A percentile compares a stretch with the other conserved stretches of the same genome.
These are phyloP conservation scores for Chiua sp. DNA, from an alignment of 1,284 basidiomycete genomes.

Conservation along the genomic window DNA sequence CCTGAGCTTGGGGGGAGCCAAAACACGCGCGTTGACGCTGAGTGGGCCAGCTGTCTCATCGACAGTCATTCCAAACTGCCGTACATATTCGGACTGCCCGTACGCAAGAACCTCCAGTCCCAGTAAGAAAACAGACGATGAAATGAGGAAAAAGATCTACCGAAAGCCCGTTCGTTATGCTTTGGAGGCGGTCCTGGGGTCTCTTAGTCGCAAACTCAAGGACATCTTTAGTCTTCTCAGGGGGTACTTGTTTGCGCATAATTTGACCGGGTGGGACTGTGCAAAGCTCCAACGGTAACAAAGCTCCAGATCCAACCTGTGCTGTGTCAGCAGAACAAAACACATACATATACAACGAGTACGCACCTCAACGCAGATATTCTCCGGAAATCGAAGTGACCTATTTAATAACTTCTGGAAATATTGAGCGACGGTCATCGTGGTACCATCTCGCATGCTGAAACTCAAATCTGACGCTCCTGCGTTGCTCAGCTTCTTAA, in stretches of 20 bases:
- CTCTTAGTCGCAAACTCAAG: constrained; percentile 74
- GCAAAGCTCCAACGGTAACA: constrained; percentile 74
- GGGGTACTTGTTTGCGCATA: constrained; percentile 74
- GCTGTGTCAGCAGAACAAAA: neutral
- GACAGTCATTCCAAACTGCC: constrained; percentile 69
- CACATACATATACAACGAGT: neutral
- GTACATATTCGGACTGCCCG: constrained; percentile 75
- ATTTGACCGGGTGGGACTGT: constrained; percentile 70
- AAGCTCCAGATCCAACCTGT: constrained; percentile 68
- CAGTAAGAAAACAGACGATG: neutral
- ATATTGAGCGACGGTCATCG: constrained; percentile 65
- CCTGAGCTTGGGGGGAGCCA: constrained; percentile 63
- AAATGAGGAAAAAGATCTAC: constrained; percentile 37
- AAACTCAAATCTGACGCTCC: constrained; percentile 60
- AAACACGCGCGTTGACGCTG: constrained; percentile 60
- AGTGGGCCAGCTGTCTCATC: constrained; percentile 52
- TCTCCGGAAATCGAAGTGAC: constrained; percentile 57
- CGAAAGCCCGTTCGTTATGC: constrained; percentile 59
- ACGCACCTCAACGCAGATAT: constrained; percentile 66
- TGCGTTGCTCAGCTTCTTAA: constrained; percentile 58
- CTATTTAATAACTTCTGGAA: constrained; percentile 57
- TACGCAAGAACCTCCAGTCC: constrained; percentile 63
- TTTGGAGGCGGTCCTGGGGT: constrained; percentile 62
- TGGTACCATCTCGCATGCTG: constrained; percentile 55
- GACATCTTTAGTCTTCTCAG: constrained; percentile 67